Base-by-base conservation (phyloP, 768 basidiomycete species). In the Tylopilus balloui region DNA sequence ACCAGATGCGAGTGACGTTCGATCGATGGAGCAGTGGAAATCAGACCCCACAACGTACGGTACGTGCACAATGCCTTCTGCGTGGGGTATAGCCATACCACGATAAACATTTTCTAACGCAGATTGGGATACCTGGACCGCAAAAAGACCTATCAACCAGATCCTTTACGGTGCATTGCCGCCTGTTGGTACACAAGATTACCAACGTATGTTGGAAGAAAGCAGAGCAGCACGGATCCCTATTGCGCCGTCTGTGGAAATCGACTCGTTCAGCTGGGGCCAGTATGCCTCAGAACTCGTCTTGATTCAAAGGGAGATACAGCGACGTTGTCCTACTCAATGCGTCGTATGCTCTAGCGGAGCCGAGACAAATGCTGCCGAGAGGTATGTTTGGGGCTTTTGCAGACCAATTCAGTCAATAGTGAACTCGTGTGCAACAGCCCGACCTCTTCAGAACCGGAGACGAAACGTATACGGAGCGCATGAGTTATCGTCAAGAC, bases 201-300 rank as follows among this genome's bases (percentile, higher is more conserved):
- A 29, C n/a, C 19, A 12, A 24, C 35, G 4, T 31, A 14, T 38
- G 27, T 15, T 11, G 7, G 49, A n/a, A 24, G 48, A 50, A 21
- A 32, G 6, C 43, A 32, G 7, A 15, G 3, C 4, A 2, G 43
- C 48, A 20, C 37, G 48, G 3, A 38, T 45, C 21, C 14, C 28
- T 4, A 20, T 25, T n/a, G 4, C 45, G 7, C 49, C 43, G 6
- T 47, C 44, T 1, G 36, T 47, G 21, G 36, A 47, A 39, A 20
- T 46, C 3, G 44, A 50, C 8, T 25, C 44, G 2, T 38, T 14
- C 8, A 49, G 41, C n/a, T 45, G 42, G 47, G 21, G 34, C 11
- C 27, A n/a, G 20, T 44, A 13, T 17, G 12, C 20, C 9, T 21
- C 34, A 3, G 20, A 40, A 24, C n/a, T 10, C n/a, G n/a, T n/a